These are phyloP conservation scores for Colletotrichum sidae DNA, from an alignment of 2,329 filamentous ascomycete species.

Conservation along the genomic window DNA sequence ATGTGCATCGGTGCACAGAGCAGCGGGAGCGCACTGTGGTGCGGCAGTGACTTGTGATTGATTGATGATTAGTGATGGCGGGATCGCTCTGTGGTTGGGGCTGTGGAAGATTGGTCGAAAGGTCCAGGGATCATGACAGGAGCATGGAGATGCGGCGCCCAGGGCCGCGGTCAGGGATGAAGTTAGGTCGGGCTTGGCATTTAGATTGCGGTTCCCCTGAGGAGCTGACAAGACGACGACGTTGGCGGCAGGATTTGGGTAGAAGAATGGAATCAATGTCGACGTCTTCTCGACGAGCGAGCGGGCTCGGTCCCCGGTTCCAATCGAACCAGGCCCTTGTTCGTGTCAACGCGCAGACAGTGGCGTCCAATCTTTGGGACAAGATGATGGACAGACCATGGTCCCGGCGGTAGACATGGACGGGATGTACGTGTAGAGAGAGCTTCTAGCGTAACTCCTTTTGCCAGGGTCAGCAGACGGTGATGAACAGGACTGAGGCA, in stretches of 20 bases:
- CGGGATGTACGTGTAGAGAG: background rate
- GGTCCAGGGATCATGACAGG: conserved; percentile 15
- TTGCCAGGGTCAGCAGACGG: background rate
- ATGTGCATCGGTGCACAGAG: conserved; percentile 32
- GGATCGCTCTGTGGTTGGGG: conserved; percentile 24
- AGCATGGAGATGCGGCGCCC: background rate
- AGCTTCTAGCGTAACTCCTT: conserved; percentile 25
- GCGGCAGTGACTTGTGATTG: conserved; percentile 14
- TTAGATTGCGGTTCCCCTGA: conserved; percentile 22
- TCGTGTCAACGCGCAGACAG: conserved; percentile 33
- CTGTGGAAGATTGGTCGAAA: conserved; percentile 24
- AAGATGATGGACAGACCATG: conserved; percentile 2
- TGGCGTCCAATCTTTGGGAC: conserved; percentile 25
- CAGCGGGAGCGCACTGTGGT: conserved; percentile 26
- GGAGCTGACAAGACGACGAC: background rate
- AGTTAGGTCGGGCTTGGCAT: conserved; percentile 9
- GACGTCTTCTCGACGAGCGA: conserved; percentile 18
- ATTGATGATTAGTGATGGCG: conserved; percentile 19
- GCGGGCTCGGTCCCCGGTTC: conserved; percentile 14
- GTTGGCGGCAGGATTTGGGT: background rate
- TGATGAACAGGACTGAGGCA: no score
- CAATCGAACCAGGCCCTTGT: conserved; percentile 13
- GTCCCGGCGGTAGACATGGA: background rate
- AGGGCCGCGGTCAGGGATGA: conserved; percentile 2
- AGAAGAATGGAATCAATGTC: conserved; percentile 10